These are phyloP conservation scores for Aurantiochytrium sp. DNA, from an alignment of 108 stramenopile species.

Conservation along the genomic window DNA sequence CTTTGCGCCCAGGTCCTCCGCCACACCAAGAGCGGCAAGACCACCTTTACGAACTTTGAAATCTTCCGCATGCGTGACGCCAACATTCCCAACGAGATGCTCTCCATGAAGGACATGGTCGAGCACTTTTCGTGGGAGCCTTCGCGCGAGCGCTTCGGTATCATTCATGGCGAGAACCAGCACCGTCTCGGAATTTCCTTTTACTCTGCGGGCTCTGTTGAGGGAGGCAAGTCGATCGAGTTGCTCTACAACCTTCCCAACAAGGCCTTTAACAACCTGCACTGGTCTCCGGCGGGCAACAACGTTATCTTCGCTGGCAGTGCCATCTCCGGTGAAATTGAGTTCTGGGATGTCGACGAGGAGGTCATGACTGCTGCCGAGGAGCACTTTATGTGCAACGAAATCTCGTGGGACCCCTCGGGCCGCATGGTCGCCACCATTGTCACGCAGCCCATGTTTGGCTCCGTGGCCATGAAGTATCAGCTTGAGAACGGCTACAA, in stretches of 20 bases:
- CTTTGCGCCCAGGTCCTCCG: conserved; percentile 27
- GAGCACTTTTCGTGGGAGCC: conserved; percentile 26
- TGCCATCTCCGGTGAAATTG: conserved; percentile 22
- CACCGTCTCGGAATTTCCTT: conserved; percentile 14
- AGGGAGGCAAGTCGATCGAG: not conserved
- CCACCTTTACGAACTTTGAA: conserved; percentile 20
- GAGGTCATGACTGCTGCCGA: conserved; percentile 30
- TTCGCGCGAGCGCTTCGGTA: conserved; percentile 14
- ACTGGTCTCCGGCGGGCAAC: conserved; percentile 54
- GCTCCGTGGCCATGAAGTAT: conserved; percentile 28
- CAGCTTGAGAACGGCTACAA: conserved; percentile 47
- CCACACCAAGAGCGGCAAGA: conserved; percentile 12
- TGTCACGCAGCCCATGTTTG: conserved; percentile 43
- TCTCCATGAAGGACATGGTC: conserved; percentile 15
- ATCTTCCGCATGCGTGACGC: conserved; percentile 24
- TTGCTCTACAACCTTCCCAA: conserved; percentile 30
- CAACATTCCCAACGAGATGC: conserved; percentile 19
- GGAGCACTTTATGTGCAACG: conserved; percentile 46
- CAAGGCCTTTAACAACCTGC: conserved; percentile 33
- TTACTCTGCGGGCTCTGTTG: not conserved
- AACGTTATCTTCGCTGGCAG: conserved; percentile 40
- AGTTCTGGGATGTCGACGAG: conserved; percentile 55
- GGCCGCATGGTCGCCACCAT: conserved; percentile 49
- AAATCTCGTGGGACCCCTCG: conserved; percentile 54
- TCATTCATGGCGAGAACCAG: conserved; percentile 26